Conservation (phyloP, 1,284 basidiomycete species). For the Wolfiporia cocos region DNA sequence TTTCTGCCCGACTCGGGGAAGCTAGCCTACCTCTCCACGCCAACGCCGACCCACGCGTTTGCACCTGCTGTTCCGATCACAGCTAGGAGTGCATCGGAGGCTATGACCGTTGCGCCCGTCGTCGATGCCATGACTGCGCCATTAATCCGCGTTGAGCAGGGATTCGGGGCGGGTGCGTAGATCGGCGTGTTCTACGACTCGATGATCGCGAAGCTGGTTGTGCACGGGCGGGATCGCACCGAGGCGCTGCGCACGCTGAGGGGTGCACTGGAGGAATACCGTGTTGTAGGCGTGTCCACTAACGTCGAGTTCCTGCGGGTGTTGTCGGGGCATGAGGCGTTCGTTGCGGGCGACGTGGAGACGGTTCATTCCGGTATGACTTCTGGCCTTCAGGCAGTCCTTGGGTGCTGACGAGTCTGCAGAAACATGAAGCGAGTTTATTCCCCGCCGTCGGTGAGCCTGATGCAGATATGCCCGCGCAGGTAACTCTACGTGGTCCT, state of each 20-base stretch:
- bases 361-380: conserved; percentile 93
- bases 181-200: conserved; percentile 94
- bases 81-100: conserved; percentile 20
- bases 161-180: conserved; percentile 80
- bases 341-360: conserved; percentile 81
- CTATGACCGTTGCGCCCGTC: conserved; percentile 73
- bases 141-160: conserved; percentile 86
- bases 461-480: conserved; percentile 59
- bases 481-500: conserved; percentile 75
- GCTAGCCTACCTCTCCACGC: conserved; percentile 76
- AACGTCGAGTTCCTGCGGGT: conserved; percentile 86
- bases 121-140: conserved; percentile 76
- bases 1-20: conserved; percentile 90
- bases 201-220: conserved; percentile 92
- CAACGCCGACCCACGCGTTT: conserved; percentile 59
- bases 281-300: conserved; percentile 89
- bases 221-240: conserved; percentile 81
- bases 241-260: conserved; percentile 80
- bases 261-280: conserved; percentile 81
- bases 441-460: conserved; percentile 62
- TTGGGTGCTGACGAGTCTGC: no score
- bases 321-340: conserved; percentile 73
- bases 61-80: conserved; percentile 39
- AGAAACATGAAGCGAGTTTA: conserved; percentile 78
- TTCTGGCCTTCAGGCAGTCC: no score